Evolutionary conservation across 495 filamentous ascomycete genomes (phyloP), one percentile per base, ranked within the genome.

Genomic region (Neurospora hispaniola): DNA sequence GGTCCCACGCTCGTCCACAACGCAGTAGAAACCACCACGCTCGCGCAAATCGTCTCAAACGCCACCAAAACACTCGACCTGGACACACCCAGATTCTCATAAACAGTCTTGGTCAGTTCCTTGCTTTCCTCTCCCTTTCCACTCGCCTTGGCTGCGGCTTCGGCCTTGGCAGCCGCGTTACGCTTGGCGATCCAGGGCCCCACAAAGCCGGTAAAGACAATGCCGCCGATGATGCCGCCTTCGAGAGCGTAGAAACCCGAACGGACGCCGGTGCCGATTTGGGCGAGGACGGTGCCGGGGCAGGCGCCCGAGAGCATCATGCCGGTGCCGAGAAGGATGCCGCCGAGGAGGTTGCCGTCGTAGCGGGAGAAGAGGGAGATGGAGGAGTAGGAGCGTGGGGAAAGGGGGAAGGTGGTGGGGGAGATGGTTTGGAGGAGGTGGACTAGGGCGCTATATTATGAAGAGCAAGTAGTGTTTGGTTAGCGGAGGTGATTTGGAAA

Each of bases 341-440:
- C 88, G 72, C 87, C 88, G 76, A 89, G 73, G 73, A 89, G 76
- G 76, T 90, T 89, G 70, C 86, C 86, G 76, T 88, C 86, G 75
- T 85, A 84, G 14, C 72, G 71, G 4, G 76, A 74, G 74, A 87
- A 82, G 70, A 84, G 73, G 70, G 76, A 76, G 20, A 88, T 44
- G 42, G 82, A 75, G 69, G 83, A 80, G 75, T 73, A 78, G 69
- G 70, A 69, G 4, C 80, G 81, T 0, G 84, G 82, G 1, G 74
- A 74, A 59, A 83, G 72, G 42, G 74, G 69, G 27, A 84, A 72
- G 44, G 79, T 80, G 69, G 76, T 75, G 48, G 79, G 80, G 66
- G 77, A 77, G 1, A 82, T 74, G 39, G 77, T 75, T 69, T 80
- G 79, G 59, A 77, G 72, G 43, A 79, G 41, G 18, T 79, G 77